phyloP scores from a whole-genome alignment of 345 rosid genomes.

The Eutrema japonicum region DNA sequence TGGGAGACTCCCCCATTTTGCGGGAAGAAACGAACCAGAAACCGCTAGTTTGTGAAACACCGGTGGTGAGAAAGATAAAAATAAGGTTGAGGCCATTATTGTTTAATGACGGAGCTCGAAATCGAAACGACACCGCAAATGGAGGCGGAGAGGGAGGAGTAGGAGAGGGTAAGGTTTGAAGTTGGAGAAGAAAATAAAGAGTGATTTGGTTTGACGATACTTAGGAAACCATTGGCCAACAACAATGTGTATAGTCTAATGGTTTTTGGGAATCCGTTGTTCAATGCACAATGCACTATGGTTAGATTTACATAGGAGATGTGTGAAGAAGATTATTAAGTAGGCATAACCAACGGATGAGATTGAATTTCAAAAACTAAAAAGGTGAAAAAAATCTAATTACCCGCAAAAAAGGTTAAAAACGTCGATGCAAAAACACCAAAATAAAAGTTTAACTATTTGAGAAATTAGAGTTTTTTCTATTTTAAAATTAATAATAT shows the following conservation, averaged over 20 bases:
- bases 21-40: neutral
- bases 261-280: neutral
- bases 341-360: neutral
- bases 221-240: neutral
- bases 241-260: neutral
- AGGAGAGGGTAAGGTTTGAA: neutral
- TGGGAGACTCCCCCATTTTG: neutral
- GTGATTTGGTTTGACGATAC: neutral
- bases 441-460: too few species aligned
- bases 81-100: neutral
- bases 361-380: neutral
- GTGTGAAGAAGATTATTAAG: neutral
- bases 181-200: neutral
- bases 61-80: slow-evolving; percentile 24
- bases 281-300: neutral
- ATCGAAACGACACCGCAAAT: neutral
- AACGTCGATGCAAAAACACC: too few species aligned
- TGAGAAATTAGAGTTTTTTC: too few species aligned
- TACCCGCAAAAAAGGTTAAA: too few species aligned
- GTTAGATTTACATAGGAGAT: neutral
- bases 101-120: neutral
- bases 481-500: too few species aligned
- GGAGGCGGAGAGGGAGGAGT: too few species aligned
- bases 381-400: too few species aligned
- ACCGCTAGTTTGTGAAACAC: neutral